Evolutionary conservation across 352 stramenopile species (phyloP).

Genomic region (Pythium sukuiense): DNA sequence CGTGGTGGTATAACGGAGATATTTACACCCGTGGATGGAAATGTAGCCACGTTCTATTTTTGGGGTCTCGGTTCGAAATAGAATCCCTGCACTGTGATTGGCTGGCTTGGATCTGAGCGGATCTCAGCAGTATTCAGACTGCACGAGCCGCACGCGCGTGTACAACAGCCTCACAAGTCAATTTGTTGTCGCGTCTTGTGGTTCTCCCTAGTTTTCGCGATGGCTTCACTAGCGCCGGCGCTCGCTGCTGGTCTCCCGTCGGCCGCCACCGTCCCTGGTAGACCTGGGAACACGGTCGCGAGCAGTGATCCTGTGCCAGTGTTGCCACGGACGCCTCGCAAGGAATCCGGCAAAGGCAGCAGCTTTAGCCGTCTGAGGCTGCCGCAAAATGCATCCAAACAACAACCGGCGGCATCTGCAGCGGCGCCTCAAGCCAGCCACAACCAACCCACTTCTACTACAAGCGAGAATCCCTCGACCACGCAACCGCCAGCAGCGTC

Average conservation of each 20-base stretch:
- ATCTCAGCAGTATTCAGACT: not conserved
- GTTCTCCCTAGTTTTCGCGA: not conserved
- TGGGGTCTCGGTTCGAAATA: slow-evolving; percentile 4
- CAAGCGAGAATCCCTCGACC: not conserved
- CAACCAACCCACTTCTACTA: not conserved
- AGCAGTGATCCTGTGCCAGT: not conserved
- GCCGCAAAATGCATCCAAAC: not conserved
- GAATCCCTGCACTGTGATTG: not conserved
- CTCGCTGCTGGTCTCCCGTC: not conserved
- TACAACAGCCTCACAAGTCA: too few relatives aligned
- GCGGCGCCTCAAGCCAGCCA: not conserved
- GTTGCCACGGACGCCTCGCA: slow-evolving; percentile 11
- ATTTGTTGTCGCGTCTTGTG: not conserved
- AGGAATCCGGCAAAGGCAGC: slow-evolving; percentile 5
- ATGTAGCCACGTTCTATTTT: slow-evolving; percentile 5
- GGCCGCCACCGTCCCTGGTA: not conserved
- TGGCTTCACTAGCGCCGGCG: not conserved
- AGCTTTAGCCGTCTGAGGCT: not conserved
- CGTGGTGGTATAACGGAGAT: too few relatives aligned
- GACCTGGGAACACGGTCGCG: not conserved
- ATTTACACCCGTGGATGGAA: not conserved
- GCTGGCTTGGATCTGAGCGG: not conserved
- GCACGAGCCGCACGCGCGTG: too few relatives aligned
- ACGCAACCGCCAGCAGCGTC: too few relatives aligned
- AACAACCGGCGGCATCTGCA: not conserved